Percentiles rank a stretch among this genome's conserved stretches.
Evolutionary conservation across 1,284 basidiomycete genomes (phyloP).

Genomic region (Tilletia caries): DNA sequence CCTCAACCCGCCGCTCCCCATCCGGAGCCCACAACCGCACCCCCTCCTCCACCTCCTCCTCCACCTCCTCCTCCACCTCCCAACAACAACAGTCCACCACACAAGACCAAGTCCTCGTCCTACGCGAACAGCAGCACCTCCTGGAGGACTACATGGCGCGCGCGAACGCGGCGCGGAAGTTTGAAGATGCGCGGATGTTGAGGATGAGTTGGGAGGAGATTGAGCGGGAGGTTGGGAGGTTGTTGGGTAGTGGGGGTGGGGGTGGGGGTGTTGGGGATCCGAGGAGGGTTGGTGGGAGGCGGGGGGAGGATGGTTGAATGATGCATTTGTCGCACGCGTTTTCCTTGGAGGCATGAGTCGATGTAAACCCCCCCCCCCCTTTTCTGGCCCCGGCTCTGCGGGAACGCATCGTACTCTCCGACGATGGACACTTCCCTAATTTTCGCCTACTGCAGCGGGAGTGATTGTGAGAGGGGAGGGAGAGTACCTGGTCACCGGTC

Average conservation of each 20-base stretch:
- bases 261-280: background rate
- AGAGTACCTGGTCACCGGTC: no score
- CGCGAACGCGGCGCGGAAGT: constrained; percentile 41
- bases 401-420: no score
- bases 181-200: constrained; percentile 43
- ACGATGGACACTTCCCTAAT: no score
- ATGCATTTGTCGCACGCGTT: background rate
- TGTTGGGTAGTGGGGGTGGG: background rate
- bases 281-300: constrained; percentile 17
- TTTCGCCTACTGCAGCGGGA: no score
- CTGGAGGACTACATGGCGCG: constrained; percentile 38
- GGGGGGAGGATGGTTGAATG: background rate
- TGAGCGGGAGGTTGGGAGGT: constrained; percentile 33
- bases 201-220: constrained; percentile 43
- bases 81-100: constrained; percentile 22
- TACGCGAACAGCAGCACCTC: constrained; percentile 44
- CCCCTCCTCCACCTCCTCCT: constrained; percentile 14
- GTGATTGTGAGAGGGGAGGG: no score
- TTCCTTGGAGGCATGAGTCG: no score
- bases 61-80: constrained; percentile 23
- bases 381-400: no score
- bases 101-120: constrained; percentile 33
- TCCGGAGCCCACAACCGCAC: constrained; percentile 11
- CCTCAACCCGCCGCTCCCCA: no score
- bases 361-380: no score